phyloP scores from a whole-genome alignment of 2,329 filamentous ascomycete species.

The Venturia nashicola region DNA sequence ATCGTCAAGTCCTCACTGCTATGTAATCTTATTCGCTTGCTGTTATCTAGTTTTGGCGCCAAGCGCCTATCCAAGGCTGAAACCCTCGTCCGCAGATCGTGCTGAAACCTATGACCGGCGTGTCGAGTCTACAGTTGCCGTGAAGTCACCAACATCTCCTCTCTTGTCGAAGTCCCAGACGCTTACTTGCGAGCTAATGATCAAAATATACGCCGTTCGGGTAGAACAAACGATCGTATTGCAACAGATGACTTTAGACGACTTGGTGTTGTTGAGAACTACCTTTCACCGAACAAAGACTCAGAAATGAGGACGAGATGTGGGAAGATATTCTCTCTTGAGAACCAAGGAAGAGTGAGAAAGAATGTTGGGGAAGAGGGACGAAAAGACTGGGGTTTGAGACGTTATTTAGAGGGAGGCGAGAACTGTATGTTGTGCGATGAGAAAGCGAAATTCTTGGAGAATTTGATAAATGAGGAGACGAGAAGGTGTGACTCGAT shows the following conservation, averaged over 20 bases:
- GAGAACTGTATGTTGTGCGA: slow-evolving; percentile 32
- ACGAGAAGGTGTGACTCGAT: slow-evolving; percentile 25
- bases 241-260: slow-evolving; percentile 21
- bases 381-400: slow-evolving; percentile 24
- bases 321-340: slow-evolving; percentile 17
- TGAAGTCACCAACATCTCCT: no score
- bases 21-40: no score
- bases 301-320: slow-evolving; percentile 14
- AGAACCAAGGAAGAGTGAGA: slow-evolving; percentile 15
- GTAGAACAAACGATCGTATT: no score
- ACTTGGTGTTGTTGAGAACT: slow-evolving; percentile 22
- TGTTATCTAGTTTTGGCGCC: no score
- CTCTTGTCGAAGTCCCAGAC: no score
- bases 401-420: slow-evolving; percentile 33
- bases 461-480: slow-evolving; percentile 4
- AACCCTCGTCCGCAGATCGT: no score
- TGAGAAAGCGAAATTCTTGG: slow-evolving; percentile 14
- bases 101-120: no score
- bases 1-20: no score
- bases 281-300: slow-evolving; percentile 14
- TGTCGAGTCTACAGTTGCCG: no score
- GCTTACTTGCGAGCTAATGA: no score
- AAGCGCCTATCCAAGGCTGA: no score
- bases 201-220: no score
- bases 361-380: slow-evolving; percentile 13